Evolutionary conservation across 257 asterid species (phyloP).

Genomic region (Ehretia macrophylla): DNA sequence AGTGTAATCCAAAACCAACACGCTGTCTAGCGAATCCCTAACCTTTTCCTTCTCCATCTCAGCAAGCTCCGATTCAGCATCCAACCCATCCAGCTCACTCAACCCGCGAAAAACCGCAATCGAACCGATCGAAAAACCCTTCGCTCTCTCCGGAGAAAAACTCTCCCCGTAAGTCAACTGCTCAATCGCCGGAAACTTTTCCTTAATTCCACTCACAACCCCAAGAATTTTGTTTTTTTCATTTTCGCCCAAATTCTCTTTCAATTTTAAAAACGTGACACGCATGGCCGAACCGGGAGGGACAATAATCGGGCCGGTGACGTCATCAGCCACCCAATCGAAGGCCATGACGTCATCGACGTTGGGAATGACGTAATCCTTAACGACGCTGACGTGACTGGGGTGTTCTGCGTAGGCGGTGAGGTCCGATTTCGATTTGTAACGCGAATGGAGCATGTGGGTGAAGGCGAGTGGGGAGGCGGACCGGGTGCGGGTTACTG

Average conservation of each 20-base stretch:
- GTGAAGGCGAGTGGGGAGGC: constrained; percentile 57
- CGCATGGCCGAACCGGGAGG: constrained; percentile 53
- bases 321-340: constrained; percentile 51
- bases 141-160: constrained; percentile 72
- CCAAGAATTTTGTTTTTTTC: constrained; percentile 46
- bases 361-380: constrained; percentile 37
- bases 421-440: constrained; percentile 56
- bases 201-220: constrained; percentile 41
- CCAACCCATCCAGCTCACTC: constrained; percentile 55
- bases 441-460: constrained; percentile 87
- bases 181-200: constrained; percentile 41
- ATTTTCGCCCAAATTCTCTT: constrained; percentile 41
- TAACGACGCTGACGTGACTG: constrained; percentile 47
- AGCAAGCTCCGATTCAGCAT: constrained; percentile 32
- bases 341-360: constrained; percentile 69
- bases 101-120: constrained; percentile 59
- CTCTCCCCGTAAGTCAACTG: constrained; percentile 74
- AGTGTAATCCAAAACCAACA: constrained; percentile 59
- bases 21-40: constrained; percentile 54
- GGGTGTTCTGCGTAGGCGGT: constrained; percentile 57
- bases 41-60: constrained; percentile 56
- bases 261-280: constrained; percentile 48
- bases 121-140: constrained; percentile 76
- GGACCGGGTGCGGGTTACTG: constrained; percentile 54
- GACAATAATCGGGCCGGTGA: constrained; percentile 22